Base-by-base conservation (phyloP, 2,329 filamentous ascomycete genomes). In the Aspergillus caelatus region DNA sequence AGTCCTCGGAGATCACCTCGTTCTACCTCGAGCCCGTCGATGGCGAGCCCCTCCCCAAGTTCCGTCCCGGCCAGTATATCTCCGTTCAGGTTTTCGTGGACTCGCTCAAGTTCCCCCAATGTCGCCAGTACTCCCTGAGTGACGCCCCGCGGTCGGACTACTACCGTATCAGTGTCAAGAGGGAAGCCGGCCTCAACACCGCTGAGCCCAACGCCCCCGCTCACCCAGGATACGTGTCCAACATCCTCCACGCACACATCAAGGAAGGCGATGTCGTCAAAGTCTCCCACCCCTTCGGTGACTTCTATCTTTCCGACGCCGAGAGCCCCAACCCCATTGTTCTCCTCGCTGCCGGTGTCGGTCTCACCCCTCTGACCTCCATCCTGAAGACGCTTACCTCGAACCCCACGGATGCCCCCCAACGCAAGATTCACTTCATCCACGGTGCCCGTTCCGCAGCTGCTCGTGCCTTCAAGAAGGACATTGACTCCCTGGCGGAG, bases 121-220 rank as follows among this genome's bases (percentile, higher is more conserved):
- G 87, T 21, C 82, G 90, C 36, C 91, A 93, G 76, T 93, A 92
- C 78, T 91, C 89, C 30, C 82, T 93, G 65, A 90, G 86, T 70
- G 89, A 92, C 67, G 82, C 85, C 57, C 89, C 88, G 2, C 80
- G 81, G 2, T 78, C 83, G 10, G 82, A 86, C 57, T 85, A 88
- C 76, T 91, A 91, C 77, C 86, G 91, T 34, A 89, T 93, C 77
- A 90, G 85, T 57, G 84, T 93, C 62, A 92, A 92, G 82, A 85
- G 83, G 63, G 89, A 92, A 71, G 75, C 79, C 2, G 88, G 87
- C 4, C 71, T 86, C 16, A 78, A 82, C 55, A 56, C 78, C 55
- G 74, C 79, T 2, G 78, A 84, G n/a, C 77, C 81, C 1, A 57
- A 77, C 53, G 80, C 82, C 23, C 77, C 80, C 67, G 77, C 83